These are phyloP conservation scores for Pichia sp. DNA, from an alignment of 1,139 yeast genomes.

Conservation along the genomic window DNA sequence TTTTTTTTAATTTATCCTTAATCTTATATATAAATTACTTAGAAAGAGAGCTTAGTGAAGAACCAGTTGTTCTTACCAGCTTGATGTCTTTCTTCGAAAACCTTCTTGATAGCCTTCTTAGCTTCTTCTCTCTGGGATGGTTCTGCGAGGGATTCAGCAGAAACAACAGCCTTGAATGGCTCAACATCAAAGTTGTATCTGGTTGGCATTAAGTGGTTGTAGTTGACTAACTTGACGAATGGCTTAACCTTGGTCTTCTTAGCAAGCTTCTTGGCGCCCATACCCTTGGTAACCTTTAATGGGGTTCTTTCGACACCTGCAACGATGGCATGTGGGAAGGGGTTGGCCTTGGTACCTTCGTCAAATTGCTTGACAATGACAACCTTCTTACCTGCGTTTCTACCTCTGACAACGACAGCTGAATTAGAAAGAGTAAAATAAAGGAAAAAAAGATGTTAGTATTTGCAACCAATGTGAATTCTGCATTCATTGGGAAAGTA, in stretches of 20 bases:
- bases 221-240: constrained; percentile 98
- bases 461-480: neutral
- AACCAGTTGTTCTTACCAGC: constrained; percentile 99
- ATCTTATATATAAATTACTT: constrained; percentile 35
- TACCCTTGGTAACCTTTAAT: constrained; percentile 90
- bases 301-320: constrained; percentile 99
- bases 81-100: constrained; percentile 99
- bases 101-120: constrained; percentile 98
- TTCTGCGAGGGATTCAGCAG: constrained; percentile 93
- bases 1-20: constrained; percentile 15
- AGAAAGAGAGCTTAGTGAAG: constrained; percentile 98
- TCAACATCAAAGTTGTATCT: constrained; percentile 98
- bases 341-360: constrained; percentile 98
- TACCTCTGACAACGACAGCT: constrained; percentile 99
- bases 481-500: no score
- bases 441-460: constrained; percentile 11
- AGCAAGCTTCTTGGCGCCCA: constrained; percentile 94
- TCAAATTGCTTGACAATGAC: constrained; percentile 98
- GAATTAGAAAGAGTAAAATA: constrained; percentile 17
- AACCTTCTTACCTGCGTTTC: constrained; percentile 99
- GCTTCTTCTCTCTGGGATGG: constrained; percentile 99
- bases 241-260: constrained; percentile 99
- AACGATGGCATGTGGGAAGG: constrained; percentile 99
- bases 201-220: constrained; percentile 99
- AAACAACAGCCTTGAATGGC: constrained; percentile 84